Evolutionary conservation across 208 protist species (phyloP).

Genomic region (Entamoeba moshkovskii): DNA sequence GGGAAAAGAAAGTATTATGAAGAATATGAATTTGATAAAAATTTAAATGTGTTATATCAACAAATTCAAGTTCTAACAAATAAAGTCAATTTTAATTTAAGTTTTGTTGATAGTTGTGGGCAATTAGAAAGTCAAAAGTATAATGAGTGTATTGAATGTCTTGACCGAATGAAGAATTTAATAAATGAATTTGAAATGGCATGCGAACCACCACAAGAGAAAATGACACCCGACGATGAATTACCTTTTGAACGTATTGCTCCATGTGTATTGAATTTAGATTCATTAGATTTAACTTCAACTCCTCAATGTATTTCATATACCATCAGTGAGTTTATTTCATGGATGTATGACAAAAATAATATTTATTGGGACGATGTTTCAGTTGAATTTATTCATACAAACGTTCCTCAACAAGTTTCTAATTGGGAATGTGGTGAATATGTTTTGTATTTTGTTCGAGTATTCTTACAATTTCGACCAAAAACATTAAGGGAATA

Average conservation of each 20-base stretch:
- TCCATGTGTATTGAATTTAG: background rate
- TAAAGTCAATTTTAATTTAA: background rate
- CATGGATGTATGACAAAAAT: background rate
- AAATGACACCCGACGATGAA: too few species aligned
- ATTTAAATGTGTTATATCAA: background rate
- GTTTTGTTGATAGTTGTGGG: too few species aligned
- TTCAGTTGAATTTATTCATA: background rate
- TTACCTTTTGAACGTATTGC: background rate
- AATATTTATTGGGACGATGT: background rate
- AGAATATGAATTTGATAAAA: background rate
- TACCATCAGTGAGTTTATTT: background rate
- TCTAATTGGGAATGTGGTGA: background rate
- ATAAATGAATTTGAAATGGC: background rate
- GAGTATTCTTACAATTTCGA: background rate
- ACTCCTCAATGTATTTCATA: background rate
- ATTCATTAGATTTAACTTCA: background rate
- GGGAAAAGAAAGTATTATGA: background rate
- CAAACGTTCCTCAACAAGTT: background rate
- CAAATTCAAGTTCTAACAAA: background rate
- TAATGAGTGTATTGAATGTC: background rate
- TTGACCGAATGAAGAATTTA: background rate
- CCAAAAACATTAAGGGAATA: background rate
- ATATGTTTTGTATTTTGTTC: background rate
- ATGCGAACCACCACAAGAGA: background rate
- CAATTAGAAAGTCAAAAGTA: background rate